Conservation (phyloP, 306 rosid genomes). For the Cicer chorassanicum region DNA sequence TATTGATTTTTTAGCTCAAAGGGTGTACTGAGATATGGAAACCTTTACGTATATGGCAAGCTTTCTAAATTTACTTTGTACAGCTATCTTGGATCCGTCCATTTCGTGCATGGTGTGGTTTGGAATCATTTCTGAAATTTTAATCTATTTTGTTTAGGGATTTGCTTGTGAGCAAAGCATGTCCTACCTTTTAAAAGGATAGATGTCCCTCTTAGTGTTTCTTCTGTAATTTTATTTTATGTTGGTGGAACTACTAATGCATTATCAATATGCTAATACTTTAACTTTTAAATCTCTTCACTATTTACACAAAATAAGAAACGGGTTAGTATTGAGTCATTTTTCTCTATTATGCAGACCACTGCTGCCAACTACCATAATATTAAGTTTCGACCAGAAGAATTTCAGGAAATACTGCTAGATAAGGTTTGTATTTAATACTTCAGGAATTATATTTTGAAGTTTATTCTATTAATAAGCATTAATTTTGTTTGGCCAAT, state of each 20-base stretch:
- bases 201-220: background rate
- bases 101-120: slow-evolving; percentile 23
- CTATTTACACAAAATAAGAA: slow-evolving; percentile 24
- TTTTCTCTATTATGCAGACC: slow-evolving; percentile 52
- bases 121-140: slow-evolving; percentile 39
- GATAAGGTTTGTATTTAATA: slow-evolving; percentile 68
- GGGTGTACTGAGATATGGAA: slow-evolving; percentile 30
- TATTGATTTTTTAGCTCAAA: slow-evolving; percentile 27
- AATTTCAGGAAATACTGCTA: slow-evolving; percentile 79
- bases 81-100: slow-evolving; percentile 1
- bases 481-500: slow-evolving; percentile 18
- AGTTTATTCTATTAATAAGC: background rate
- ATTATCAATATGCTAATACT: slow-evolving; percentile 2
- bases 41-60: slow-evolving; percentile 13
- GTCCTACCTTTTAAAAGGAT: slow-evolving; percentile 13
- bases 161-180: slow-evolving; percentile 30
- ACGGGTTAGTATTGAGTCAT: slow-evolving; percentile 1
- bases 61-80: background rate
- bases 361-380: slow-evolving; percentile 56
- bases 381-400: slow-evolving; percentile 56
- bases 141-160: slow-evolving; percentile 1
- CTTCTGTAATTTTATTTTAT: slow-evolving; percentile 24
- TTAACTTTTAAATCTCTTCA: slow-evolving; percentile 2
- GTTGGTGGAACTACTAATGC: slow-evolving; percentile 22
- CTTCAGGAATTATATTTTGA: slow-evolving; percentile 16